Conservation (phyloP, 345 rosid species). For the Euphorbia pulcherrima region DNA sequence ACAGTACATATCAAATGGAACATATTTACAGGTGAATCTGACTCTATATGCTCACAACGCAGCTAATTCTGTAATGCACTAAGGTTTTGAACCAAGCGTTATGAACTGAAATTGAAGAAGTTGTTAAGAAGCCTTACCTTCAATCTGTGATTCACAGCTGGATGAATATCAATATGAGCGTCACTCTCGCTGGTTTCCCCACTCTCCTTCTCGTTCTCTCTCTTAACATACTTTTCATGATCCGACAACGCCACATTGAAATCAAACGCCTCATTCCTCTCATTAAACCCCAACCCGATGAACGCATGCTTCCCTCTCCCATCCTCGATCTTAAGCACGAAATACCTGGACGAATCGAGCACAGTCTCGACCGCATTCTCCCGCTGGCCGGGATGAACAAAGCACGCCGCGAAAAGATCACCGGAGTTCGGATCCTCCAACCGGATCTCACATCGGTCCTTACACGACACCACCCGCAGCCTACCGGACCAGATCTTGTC, state of each 20-base stretch:
- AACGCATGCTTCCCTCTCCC: constrained; percentile 94
- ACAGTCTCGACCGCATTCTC: constrained; percentile 88
- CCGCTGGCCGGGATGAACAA: constrained; percentile 74
- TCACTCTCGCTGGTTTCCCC: constrained; percentile 62
- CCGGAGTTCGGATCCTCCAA: constrained; percentile 88
- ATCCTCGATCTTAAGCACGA: constrained; percentile 93
- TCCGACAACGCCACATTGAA: constrained; percentile 97
- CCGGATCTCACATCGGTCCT: constrained; percentile 96
- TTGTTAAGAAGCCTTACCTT: constrained; percentile 43
- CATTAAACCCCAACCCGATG: constrained; percentile 84
- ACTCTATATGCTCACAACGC: background rate
- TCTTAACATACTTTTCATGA: constrained; percentile 84
- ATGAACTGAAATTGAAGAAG: background rate
- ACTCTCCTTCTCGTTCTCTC: constrained; percentile 73
- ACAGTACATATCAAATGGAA: background rate
- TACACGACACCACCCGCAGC: constrained; percentile 91
- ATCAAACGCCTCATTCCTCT: constrained; percentile 97
- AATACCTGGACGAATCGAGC: constrained; percentile 94
- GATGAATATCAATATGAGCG: constrained; percentile 81
- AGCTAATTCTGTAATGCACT: background rate
- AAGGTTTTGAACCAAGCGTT: too few species aligned
- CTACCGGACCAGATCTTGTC: constrained; percentile 99
- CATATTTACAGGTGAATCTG: background rate
- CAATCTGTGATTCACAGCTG: constrained; percentile 91
- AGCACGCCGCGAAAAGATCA: constrained; percentile 94